phyloP scores from a whole-genome alignment of 1,284 basidiomycete genomes.

The Schizophyllum commune region DNA sequence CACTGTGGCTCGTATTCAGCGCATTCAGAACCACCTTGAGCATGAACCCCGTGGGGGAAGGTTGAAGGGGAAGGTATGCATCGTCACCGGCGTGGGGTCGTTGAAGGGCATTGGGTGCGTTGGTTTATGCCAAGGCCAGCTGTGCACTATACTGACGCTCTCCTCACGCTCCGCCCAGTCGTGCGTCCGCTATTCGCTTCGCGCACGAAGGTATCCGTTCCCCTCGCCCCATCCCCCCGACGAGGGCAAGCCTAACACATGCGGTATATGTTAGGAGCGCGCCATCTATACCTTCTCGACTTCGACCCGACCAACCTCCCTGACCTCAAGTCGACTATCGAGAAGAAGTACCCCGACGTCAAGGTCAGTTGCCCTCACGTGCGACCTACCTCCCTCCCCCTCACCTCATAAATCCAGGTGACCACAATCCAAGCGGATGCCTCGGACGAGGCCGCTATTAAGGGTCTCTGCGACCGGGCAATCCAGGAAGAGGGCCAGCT shows the following conservation, averaged over 20 bases:
- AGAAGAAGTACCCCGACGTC: slow-evolving; percentile 66
- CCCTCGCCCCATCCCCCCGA: slow-evolving; percentile 1
- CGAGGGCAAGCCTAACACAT: slow-evolving; percentile 5
- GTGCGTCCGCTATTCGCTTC: slow-evolving; percentile 68
- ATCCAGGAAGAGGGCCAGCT: slow-evolving; percentile 76
- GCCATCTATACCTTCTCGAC: slow-evolving; percentile 82
- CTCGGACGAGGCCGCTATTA: slow-evolving; percentile 70
- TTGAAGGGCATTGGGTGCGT: slow-evolving; percentile 78
- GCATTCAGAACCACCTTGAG: slow-evolving; percentile 66
- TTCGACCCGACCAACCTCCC: slow-evolving; percentile 66
- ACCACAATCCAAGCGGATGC: slow-evolving; percentile 76
- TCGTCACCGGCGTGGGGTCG: slow-evolving; percentile 85
- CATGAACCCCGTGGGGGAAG: slow-evolving; percentile 46
- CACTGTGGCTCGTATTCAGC: slow-evolving; percentile 56
- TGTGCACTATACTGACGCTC: slow-evolving; percentile 1
- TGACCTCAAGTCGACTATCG: slow-evolving; percentile 62
- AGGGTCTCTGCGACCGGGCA: slow-evolving; percentile 62
- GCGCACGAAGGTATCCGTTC: slow-evolving; percentile 68
- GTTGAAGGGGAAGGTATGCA: slow-evolving; percentile 78
- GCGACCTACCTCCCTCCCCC: slow-evolving; percentile 11
- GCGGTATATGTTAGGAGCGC: slow-evolving; percentile 52
- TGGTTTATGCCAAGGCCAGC: slow-evolving; percentile 6
- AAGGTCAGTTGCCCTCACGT: slow-evolving; percentile 38
- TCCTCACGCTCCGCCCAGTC: slow-evolving; percentile 33
- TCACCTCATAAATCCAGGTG: slow-evolving; percentile 35